Evolutionary conservation across 768 basidiomycete genomes (phyloP).

Genomic region (Collybia nuda): DNA sequence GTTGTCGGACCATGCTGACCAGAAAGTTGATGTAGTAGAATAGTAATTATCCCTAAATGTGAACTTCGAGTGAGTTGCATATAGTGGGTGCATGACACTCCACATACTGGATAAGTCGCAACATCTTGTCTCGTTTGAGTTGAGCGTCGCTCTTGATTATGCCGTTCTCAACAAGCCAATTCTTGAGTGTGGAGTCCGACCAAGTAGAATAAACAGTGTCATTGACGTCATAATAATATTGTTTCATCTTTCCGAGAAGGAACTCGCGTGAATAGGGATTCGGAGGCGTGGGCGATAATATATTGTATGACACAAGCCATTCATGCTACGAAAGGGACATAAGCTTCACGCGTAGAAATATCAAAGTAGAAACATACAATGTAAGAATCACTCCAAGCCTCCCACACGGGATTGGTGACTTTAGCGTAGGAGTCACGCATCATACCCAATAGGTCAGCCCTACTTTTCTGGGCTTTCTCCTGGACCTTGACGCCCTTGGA

Average conservation of each 20-base stretch:
- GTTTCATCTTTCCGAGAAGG: conserved; percentile 66
- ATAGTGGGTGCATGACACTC: conserved; percentile 6
- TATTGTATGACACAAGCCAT: conserved; percentile 81
- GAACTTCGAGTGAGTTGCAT: neutral
- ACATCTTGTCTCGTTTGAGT: conserved; percentile 71
- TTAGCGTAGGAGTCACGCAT: conserved; percentile 70
- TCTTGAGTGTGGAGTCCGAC: conserved; percentile 75
- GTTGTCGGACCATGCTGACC: conserved; percentile 70
- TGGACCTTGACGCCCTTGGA: conserved; percentile 71
- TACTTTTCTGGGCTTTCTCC: conserved; percentile 48
- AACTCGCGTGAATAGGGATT: conserved; percentile 56
- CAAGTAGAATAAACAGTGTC: conserved; percentile 65
- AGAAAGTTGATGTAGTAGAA: conserved; percentile 58
- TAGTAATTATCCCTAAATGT: conserved; percentile 63
- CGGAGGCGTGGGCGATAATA: conserved; percentile 61
- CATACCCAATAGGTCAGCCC: conserved; percentile 65
- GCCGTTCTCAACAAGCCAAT: conserved; percentile 77
- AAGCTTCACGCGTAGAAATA: too few species aligned
- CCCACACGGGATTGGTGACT: conserved; percentile 66
- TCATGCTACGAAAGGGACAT: conserved; percentile 55
- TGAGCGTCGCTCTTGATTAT: conserved; percentile 73
- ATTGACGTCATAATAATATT: conserved; percentile 68
- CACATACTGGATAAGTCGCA: conserved; percentile 65
- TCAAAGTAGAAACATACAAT: conserved; percentile 48
- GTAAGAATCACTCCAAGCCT: conserved; percentile 85